Evolutionary conservation across 139 green algal genomes (phyloP), one percentile per base, ranked within the genome.

Genomic region (Chlamydomonas applanata): DNA sequence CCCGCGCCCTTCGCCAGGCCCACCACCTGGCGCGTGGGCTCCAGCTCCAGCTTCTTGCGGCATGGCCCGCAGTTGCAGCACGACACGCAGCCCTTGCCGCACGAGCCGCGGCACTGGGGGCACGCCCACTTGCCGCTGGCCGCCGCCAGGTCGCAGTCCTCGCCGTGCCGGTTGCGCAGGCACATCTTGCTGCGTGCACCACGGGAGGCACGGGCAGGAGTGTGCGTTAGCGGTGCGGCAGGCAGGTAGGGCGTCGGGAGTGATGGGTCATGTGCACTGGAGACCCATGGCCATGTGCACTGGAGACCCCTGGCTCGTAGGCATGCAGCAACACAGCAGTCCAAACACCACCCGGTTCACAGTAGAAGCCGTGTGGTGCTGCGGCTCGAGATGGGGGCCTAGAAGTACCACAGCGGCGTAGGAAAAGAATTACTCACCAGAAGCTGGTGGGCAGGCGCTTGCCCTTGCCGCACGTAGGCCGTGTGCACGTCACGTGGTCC

Each of bases 51-150:
- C 81, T 88, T 89, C 73, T 93, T 94, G 64, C 91, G 83, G 83
- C 91, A 96, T 25, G 86, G 91, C 0, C 90, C 89, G 73, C 91
- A 96, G 85, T 96, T 96, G 86, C 91, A 96, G 85, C 91, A 96
- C 14, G 22, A 34, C 24, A 78, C 67, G 78, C 91, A 96, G 60
- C 90, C 90, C 1, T 64, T 27, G 1, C 91, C 91, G 71, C 91
- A 96, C 34, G 74, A 89, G 68, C 87, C 89, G 27, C 91, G 79
- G 87, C 91, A 96, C 64, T 27, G 22, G 11, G 91, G 91, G 86
- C 91, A 96, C 46, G 90, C 78, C 91, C 91, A 96, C 9, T 24
- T 29, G 45, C 73, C 81, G 72, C 71, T 88, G n/a, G 76, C 83
- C 3, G 76, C 71, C 3, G 90, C 90, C 44, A 61, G 67, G 14